These are phyloP conservation scores for Neonectria magnoliae DNA, from an alignment of 2,329 filamentous ascomycete species.

Conservation along the genomic window DNA sequence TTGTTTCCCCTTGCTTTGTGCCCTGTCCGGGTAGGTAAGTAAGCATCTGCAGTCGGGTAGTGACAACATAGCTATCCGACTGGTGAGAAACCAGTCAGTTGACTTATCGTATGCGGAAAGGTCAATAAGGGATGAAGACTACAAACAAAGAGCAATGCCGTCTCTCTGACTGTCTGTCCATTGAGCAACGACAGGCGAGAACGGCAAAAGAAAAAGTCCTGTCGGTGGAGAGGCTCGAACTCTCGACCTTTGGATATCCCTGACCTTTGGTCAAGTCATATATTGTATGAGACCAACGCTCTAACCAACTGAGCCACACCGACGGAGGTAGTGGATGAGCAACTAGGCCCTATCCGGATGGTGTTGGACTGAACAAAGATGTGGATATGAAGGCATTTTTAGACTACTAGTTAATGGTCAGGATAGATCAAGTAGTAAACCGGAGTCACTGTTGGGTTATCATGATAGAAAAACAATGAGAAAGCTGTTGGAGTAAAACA, in stretches of 20 bases:
- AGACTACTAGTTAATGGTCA: neutral
- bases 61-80: no score
- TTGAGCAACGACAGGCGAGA: neutral
- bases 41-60: no score
- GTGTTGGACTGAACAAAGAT: neutral
- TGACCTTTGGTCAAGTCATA: constrained; percentile 38
- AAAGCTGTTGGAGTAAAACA: neutral
- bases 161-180: neutral
- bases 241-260: constrained; percentile 44
- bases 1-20: neutral
- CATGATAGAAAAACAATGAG: neutral
- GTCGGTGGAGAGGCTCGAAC: constrained; percentile 44
- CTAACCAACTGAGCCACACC: constrained; percentile 45
- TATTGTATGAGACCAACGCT: constrained; percentile 43
- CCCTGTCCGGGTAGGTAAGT: no score
- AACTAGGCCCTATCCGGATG: constrained; percentile 30
- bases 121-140: neutral
- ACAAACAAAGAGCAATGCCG: neutral
- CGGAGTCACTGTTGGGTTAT: neutral
- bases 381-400: neutral
- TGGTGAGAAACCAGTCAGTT: no score
- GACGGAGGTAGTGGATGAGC: constrained; percentile 18
- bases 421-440: neutral
- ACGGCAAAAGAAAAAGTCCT: constrained; percentile 11
- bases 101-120: neutral